Percentiles rank a stretch among this genome's conserved stretches.
These are phyloP conservation scores for Eudorina sp. DNA, from an alignment of 139 green algal genomes.

Conservation along the genomic window DNA sequence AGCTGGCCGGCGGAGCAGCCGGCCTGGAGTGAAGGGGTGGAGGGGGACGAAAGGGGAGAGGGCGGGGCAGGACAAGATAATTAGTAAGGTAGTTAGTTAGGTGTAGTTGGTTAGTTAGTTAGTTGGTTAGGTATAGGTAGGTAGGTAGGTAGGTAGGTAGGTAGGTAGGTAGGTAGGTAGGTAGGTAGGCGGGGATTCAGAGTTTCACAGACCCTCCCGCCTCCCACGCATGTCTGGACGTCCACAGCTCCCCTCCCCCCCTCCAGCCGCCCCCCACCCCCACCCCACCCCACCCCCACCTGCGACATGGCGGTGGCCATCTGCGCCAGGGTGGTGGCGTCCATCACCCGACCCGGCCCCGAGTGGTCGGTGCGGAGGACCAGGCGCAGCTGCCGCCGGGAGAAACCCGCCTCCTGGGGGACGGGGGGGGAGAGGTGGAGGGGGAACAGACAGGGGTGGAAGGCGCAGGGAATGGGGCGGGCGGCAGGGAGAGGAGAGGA, in stretches of 20 bases:
- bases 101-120: no score
- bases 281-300: background rate
- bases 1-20: constrained; percentile 16
- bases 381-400: constrained; percentile 1
- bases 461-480: background rate
- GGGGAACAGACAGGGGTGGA: no score
- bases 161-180: background rate
- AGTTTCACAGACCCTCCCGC: no score
- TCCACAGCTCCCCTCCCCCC: no score
- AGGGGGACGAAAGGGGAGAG: background rate
- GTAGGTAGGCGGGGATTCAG: background rate
- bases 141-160: background rate
- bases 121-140: no score
- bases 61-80: background rate
- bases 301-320: constrained; percentile 18
- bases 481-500: background rate
- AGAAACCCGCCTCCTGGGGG: constrained; percentile 18
- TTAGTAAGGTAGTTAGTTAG: no score
- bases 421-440: background rate
- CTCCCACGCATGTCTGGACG: no score
- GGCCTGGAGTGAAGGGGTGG: background rate
- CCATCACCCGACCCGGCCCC: background rate
- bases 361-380: constrained; percentile 9
- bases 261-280: no score
- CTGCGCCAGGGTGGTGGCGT: constrained; percentile 26